A percentile compares a stretch with the other conserved stretches of the same genome.
These are phyloP conservation scores for Pyrenochaeta sp. DNA, from an alignment of 2,329 filamentous ascomycete species.

Conservation along the genomic window DNA sequence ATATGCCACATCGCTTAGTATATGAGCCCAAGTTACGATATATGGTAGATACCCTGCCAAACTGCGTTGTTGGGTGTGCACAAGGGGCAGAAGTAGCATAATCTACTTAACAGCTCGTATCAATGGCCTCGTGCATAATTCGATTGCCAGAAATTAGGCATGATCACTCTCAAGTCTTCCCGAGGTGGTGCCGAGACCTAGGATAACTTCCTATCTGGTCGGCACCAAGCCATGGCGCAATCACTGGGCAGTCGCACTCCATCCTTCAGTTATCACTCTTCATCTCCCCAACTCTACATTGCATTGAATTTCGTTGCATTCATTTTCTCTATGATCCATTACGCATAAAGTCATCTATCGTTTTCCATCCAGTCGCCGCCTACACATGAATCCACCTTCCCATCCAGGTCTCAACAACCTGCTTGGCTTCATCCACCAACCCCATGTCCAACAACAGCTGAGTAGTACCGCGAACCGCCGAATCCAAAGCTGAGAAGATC, in stretches of 20 bases:
- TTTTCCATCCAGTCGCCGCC: neutral
- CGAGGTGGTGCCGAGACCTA: too few species aligned
- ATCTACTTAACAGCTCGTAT: too few species aligned
- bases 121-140: too few species aligned
- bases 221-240: neutral
- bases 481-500: conserved; percentile 73
- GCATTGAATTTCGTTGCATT: neutral
- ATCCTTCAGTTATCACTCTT: neutral
- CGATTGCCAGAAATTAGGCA: too few species aligned
- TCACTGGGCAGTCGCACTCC: neutral
- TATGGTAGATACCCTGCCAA: too few species aligned
- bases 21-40: too few species aligned
- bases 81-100: too few species aligned
- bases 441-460: conserved; percentile 72
- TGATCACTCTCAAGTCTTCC: too few species aligned
- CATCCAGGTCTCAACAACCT: conserved; percentile 72
- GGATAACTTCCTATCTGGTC: neutral
- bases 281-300: neutral
- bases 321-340: neutral
- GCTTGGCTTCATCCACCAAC: conserved; percentile 74
- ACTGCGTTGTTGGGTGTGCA: too few species aligned
- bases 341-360: neutral
- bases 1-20: too few species aligned
- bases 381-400: conserved; percentile 65
- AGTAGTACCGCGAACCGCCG: conserved; percentile 69